Percentiles rank a stretch among this genome's conserved stretches.
Evolutionary conservation across 805 yeast genomes (phyloP).

Genomic region (Candida vaughaniae): DNA sequence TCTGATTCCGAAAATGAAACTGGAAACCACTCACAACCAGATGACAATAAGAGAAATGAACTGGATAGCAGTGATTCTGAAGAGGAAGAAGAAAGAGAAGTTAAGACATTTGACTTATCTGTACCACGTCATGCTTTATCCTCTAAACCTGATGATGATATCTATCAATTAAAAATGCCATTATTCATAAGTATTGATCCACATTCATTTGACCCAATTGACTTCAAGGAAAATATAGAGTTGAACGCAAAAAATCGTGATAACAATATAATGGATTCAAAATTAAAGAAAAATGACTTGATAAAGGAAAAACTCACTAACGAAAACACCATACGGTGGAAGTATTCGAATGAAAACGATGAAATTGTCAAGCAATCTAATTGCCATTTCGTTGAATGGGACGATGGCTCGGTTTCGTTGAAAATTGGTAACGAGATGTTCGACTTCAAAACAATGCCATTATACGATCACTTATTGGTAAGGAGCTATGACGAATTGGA

Average conservation of each 20-base stretch:
- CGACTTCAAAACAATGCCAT: constrained; percentile 65
- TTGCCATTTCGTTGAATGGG: constrained; percentile 90
- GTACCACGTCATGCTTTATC: constrained; percentile 52
- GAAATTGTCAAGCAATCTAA: constrained; percentile 84
- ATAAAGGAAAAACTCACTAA: constrained; percentile 65
- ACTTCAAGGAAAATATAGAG: constrained; percentile 54
- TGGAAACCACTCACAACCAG: constrained; percentile 1
- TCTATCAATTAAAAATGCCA: constrained; percentile 58
- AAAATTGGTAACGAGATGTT: constrained; percentile 86
- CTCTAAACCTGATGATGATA: constrained; percentile 33
- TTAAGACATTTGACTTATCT: constrained; percentile 36
- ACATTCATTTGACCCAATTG: constrained; percentile 75
- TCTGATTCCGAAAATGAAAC: constrained; percentile 7
- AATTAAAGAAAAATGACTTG: constrained; percentile 45
- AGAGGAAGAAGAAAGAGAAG: constrained; percentile 30
- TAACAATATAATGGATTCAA: constrained; percentile 23
- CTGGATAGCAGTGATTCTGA: constrained; percentile 33
- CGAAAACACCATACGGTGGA: constrained; percentile 91
- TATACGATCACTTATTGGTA: constrained; percentile 70
- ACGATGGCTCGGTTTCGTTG: constrained; percentile 84
- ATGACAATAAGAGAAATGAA: constrained; percentile 16
- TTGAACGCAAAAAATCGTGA: constrained; percentile 30
- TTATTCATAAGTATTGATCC: constrained; percentile 81
- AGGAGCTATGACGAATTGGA: constrained; percentile 70
- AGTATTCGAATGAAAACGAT: constrained; percentile 73